A percentile compares a stretch with the other conserved stretches of the same genome.
phyloP scores from a whole-genome alignment of 257 asterid genomes.

The Fraxinus quadrangulata region DNA sequence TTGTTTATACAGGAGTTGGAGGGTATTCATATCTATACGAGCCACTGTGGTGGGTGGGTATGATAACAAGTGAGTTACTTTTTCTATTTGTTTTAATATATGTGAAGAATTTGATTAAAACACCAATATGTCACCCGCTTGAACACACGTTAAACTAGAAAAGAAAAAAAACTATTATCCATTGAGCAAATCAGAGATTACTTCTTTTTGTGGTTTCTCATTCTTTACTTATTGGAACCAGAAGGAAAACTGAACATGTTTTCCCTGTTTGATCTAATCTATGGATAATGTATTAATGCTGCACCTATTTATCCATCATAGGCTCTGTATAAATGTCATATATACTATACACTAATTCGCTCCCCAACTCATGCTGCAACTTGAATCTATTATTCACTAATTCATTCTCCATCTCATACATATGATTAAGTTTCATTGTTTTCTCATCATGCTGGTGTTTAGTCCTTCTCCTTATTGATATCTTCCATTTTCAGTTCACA shows the following conservation, averaged over 20 bases:
- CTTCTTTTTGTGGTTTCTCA: conserved; percentile 10
- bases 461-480: conserved; percentile 1
- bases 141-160: neutral
- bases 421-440: neutral
- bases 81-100: conserved; percentile 17
- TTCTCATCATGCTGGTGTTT: neutral
- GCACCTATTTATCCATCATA: neutral
- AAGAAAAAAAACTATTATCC: conserved; percentile 5
- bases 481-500: neutral
- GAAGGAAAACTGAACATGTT: neutral
- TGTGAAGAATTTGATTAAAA: conserved; percentile 1
- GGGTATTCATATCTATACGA: conserved; percentile 79
- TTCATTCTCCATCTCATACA: neutral
- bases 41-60: conserved; percentile 94
- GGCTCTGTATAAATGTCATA: neutral
- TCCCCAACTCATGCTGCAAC: neutral
- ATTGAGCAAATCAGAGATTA: conserved; percentile 5
- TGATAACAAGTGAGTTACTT: conserved; percentile 72
- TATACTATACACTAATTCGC: neutral
- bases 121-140: neutral
- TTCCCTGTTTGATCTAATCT: conserved; percentile 2
- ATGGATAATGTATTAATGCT: neutral
- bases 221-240: neutral
- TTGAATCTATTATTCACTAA: neutral
- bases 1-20: conserved; percentile 70